phyloP scores from a whole-genome alignment of 805 yeast genomes.

The Ogataea trehaloabstinens region DNA sequence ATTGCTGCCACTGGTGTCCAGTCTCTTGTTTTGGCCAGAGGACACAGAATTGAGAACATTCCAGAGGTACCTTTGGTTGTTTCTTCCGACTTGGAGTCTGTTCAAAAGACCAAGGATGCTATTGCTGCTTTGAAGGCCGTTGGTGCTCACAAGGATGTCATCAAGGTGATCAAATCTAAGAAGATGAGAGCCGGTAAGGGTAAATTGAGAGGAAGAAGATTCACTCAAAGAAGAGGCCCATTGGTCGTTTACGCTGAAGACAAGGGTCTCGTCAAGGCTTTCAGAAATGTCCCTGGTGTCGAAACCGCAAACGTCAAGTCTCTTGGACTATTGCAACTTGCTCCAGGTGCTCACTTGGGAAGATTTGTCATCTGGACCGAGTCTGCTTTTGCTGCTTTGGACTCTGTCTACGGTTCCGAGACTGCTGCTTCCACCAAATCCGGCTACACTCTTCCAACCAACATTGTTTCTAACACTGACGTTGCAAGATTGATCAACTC shows the following conservation, averaged over 20 bases:
- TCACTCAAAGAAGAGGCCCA: constrained; percentile 99
- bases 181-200: constrained; percentile 99
- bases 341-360: constrained; percentile 99
- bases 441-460: constrained; percentile 88
- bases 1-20: constrained; percentile 99
- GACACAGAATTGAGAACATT: constrained; percentile 98
- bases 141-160: constrained; percentile 98
- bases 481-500: constrained; percentile 97
- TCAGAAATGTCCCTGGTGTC: constrained; percentile 99
- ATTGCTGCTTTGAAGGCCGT: constrained; percentile 96
- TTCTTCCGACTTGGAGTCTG: constrained; percentile 85
- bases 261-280: constrained; percentile 96
- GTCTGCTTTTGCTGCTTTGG: constrained; percentile 95
- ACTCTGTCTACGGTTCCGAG: constrained; percentile 95
- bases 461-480: constrained; percentile 94
- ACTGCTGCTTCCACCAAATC: constrained; percentile 79
- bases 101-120: constrained; percentile 97
- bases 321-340: constrained; percentile 95
- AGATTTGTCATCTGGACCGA: constrained; percentile 99
- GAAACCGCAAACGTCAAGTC: constrained; percentile 92
- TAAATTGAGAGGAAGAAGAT: constrained; percentile 99
- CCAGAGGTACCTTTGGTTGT: constrained; percentile 99
- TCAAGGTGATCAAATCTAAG: constrained; percentile 97
- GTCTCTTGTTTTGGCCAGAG: constrained; percentile 98
- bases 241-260: constrained; percentile 97